Evolutionary conservation across 2,329 filamentous ascomycete genomes (phyloP).

Genomic region (Exophiala aquamarina): DNA sequence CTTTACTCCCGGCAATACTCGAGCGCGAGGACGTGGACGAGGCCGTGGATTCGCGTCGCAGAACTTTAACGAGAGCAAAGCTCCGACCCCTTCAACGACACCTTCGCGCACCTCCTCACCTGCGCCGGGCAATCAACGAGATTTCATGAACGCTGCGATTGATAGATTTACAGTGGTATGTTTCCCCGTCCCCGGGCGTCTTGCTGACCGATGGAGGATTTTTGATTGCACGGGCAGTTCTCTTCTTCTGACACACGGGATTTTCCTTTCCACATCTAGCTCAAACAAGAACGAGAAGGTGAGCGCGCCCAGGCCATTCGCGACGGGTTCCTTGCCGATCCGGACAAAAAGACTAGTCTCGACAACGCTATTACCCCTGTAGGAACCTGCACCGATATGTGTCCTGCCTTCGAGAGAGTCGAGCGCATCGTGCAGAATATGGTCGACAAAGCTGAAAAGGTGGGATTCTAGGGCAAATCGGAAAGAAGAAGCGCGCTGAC

Average conservation of each 20-base stretch:
- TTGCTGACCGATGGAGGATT: constrained; percentile 27
- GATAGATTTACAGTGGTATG: constrained; percentile 25
- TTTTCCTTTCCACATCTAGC: constrained; percentile 35
- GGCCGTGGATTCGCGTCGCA: constrained; percentile 19
- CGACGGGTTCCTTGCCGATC: constrained; percentile 57
- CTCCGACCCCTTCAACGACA: constrained; percentile 15
- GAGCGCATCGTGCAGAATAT: constrained; percentile 63
- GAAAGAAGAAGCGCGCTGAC: constrained; percentile 3
- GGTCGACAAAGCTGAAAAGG: constrained; percentile 61
- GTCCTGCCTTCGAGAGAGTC: constrained; percentile 62
- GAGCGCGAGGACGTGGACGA: constrained; percentile 17
- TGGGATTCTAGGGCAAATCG: constrained; percentile 28
- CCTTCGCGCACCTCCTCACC: constrained; percentile 17
- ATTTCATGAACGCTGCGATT: constrained; percentile 21
- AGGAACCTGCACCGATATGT: constrained; percentile 64
- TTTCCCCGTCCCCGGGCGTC: constrained; percentile 11
- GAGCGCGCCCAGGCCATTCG: constrained; percentile 53
- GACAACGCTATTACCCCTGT: constrained; percentile 62
- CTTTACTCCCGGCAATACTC: constrained; percentile 3
- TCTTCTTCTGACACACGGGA: constrained; percentile 27
- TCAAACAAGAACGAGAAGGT: constrained; percentile 50
- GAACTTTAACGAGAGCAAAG: constrained; percentile 19
- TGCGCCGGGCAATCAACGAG: constrained; percentile 14
- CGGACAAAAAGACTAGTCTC: constrained; percentile 59
- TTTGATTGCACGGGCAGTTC: too few relatives aligned